Evolutionary conservation across 2,329 filamentous ascomycete genomes (phyloP), one percentile per base, ranked within the genome.

Genomic region (Ophiostoma australiae): DNA sequence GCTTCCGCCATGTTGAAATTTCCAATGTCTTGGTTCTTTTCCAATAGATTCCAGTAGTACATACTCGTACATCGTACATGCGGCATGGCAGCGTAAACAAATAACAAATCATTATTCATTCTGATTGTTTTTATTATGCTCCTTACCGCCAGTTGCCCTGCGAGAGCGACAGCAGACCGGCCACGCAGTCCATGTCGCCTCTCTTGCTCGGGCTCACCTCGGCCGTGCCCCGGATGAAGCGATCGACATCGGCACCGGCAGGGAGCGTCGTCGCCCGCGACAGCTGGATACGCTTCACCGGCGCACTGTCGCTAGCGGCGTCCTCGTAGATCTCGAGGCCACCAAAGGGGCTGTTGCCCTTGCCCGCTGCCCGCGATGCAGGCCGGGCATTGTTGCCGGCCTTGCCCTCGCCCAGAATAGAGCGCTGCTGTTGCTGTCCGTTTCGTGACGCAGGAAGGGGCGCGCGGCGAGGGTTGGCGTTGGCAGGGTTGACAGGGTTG

Each of bases 171-270:
- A 97, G 80, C 74, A 98, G 81, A n/a, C 93, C 93, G 70, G 94
- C 92, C 67, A 97, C 90, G 77, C 93, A 96, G 78, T 96, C 93
- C 79, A 97, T 84, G 77, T 97, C 94, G 71, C 89, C 87, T 78
- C 88, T 89, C 80, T 93, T 92, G 77, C 89, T 89, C 10, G 88
- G 89, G 77, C 87, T 88, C 73, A 88, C 84, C n/a, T 67, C 66
- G 41, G 86, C 85, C 37, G 86, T 85, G 68, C 84, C 84, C n/a
- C 84, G 82, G 90, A 95, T 94, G 79, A 94, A 94, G 3, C 83
- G 84, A 73, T 90, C 87, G 63, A 94, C 84, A 69, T 95, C 91
- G 4, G 86, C 83, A 71, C 89, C 87, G 68, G 69, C 72, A 1
- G 73, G 70, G 1, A 71, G 15, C 1, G 73, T 74, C 3, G 72